Conservation (phyloP, 768 basidiomycete species). For the Lenzites betulinus region DNA sequence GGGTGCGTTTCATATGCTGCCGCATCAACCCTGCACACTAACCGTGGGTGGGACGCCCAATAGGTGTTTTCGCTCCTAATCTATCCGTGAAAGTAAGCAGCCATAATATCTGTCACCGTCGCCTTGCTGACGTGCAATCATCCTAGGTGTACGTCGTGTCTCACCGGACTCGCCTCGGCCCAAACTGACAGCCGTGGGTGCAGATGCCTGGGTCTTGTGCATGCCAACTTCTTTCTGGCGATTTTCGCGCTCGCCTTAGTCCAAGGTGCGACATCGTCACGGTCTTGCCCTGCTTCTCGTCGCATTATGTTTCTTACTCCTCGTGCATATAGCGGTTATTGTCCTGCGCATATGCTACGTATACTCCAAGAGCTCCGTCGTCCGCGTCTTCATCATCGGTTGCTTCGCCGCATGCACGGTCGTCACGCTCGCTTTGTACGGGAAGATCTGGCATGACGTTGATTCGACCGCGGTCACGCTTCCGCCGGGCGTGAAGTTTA, state of each 20-base stretch:
- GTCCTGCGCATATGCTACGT: slow-evolving; percentile 28
- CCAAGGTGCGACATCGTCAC: slow-evolving; percentile 11
- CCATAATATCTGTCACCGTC: not conserved
- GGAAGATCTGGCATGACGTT: slow-evolving; percentile 12
- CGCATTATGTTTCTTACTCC: too few species aligned
- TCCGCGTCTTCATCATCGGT: slow-evolving; percentile 12
- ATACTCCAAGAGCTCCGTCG: slow-evolving; percentile 13
- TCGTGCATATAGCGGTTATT: slow-evolving; percentile 16
- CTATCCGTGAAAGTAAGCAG: slow-evolving; percentile 3
- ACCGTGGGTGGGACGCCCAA: too few species aligned
- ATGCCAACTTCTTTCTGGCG: slow-evolving; percentile 11
- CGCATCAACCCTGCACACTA: not conserved
- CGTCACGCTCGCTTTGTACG: slow-evolving; percentile 4
- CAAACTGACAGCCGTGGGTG: not conserved
- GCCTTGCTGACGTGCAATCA: not conserved
- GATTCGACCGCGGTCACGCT: slow-evolving; percentile 5
- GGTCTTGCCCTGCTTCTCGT: not conserved
- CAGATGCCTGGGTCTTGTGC: slow-evolving; percentile 15
- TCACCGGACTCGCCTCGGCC: not conserved
- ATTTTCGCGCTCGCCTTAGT: slow-evolving; percentile 14
- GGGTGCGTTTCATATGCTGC: not conserved
- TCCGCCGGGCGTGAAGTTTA: slow-evolving; percentile 8
- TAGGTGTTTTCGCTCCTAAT: slow-evolving; percentile 6
- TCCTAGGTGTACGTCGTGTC: slow-evolving; percentile 1
- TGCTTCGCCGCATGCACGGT: slow-evolving; percentile 13